A percentile compares a stretch with the other conserved stretches of the same genome.
Conservation (phyloP, 1,284 basidiomycete genomes). For the Malassezia dermatis region DNA sequence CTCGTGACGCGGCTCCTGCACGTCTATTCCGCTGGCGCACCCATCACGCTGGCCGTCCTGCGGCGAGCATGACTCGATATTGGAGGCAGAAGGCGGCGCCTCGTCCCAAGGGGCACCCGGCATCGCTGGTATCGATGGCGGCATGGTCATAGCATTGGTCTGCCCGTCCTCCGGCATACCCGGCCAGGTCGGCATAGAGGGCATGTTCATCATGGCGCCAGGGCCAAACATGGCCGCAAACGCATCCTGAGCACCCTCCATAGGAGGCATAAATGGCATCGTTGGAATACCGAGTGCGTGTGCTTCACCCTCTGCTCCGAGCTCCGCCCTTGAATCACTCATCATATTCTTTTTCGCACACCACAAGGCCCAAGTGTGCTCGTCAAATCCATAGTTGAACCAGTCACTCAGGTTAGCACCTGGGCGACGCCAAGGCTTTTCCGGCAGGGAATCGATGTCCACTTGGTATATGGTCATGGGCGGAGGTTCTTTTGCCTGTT, state of each 20-base stretch:
- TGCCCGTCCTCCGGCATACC: constrained; percentile 1
- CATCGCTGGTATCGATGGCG: constrained; percentile 23
- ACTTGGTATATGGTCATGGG: constrained; percentile 71
- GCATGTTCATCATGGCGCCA: constrained; percentile 28
- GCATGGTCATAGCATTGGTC: constrained; percentile 4
- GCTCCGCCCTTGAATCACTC: constrained; percentile 61
- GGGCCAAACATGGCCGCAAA: constrained; percentile 35
- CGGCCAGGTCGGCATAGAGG: constrained; percentile 27
- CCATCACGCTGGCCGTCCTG: neutral
- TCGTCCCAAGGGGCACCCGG: constrained; percentile 2
- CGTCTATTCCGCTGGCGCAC: neutral
- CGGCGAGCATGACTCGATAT: neutral
- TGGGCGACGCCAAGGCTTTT: constrained; percentile 82
- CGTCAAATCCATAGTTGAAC: constrained; percentile 99
- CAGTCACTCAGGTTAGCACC: constrained; percentile 91
- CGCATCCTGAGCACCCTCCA: constrained; percentile 16
- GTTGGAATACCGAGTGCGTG: neutral
- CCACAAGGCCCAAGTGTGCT: constrained; percentile 85
- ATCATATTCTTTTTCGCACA: constrained; percentile 72
- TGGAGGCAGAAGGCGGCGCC: neutral
- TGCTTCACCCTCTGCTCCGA: constrained; percentile 27
- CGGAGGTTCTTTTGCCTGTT: constrained; percentile 31
- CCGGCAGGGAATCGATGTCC: constrained; percentile 63
- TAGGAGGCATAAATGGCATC: neutral
- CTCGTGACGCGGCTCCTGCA: neutral